These are phyloP conservation scores for Angophora floribunda DNA, from an alignment of 345 rosid genomes.

Conservation along the genomic window DNA sequence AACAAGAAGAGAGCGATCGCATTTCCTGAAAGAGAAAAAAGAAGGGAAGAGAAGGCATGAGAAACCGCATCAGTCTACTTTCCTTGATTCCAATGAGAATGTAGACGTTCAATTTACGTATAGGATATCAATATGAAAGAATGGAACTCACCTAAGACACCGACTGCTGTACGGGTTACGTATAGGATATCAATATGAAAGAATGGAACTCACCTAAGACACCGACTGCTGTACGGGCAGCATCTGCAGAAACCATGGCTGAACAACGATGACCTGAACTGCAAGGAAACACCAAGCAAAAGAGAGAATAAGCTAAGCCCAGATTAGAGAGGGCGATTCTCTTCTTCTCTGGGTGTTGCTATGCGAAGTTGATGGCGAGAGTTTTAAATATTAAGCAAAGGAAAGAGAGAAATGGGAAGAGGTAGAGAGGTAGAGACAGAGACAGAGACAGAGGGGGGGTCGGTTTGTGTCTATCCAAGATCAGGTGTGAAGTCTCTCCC, in stretches of 20 bases:
- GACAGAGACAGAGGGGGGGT: background rate
- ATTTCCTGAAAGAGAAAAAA: constrained; percentile 45
- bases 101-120: background rate
- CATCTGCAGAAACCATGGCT: constrained; percentile 44
- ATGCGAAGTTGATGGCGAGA: background rate
- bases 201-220: constrained; percentile 27
- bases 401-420: background rate
- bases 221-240: constrained; percentile 49
- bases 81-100: background rate
- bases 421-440: background rate
- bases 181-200: background rate
- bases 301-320: background rate
- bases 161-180: constrained; percentile 38
- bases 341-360: background rate
- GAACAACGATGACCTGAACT: background rate
- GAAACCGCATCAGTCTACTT: background rate
- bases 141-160: constrained; percentile 36
- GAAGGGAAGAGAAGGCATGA: background rate
- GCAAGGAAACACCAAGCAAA: background rate
- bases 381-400: background rate
- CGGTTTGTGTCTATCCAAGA: background rate
- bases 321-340: background rate
- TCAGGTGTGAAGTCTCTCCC: background rate
- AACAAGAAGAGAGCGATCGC: constrained; percentile 63
- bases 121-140: background rate